These are phyloP conservation scores for Podospora appendiculata DNA, from an alignment of 495 filamentous ascomycete genomes.

Conservation along the genomic window DNA sequence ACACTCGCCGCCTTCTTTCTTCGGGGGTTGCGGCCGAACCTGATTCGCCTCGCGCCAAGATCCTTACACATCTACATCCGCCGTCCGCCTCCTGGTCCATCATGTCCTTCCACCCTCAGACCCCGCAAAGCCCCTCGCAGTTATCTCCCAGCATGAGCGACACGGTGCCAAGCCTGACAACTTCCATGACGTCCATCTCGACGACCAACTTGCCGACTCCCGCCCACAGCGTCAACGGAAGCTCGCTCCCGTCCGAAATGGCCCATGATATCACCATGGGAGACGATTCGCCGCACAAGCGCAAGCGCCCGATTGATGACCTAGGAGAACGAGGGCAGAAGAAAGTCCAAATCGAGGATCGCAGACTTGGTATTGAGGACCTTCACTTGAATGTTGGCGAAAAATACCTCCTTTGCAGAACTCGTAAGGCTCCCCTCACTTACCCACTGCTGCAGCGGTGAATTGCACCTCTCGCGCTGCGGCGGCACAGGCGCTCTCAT, in stretches of 20 bases:
- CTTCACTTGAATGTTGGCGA: conserved; percentile 49
- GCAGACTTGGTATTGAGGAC: conserved; percentile 46
- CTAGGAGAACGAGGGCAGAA: conserved; percentile 42
- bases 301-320: conserved; percentile 44
- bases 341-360: conserved; percentile 47
- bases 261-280: conserved; percentile 31
- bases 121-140: conserved; percentile 52
- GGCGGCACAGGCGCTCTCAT: not conserved
- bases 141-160: conserved; percentile 40
- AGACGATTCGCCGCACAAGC: conserved; percentile 42
- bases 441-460: conserved; percentile 3
- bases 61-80: conserved; percentile 6
- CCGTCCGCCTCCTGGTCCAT: conserved; percentile 21
- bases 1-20: conserved; percentile 8
- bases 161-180: conserved; percentile 34
- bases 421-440: conserved; percentile 50
- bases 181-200: conserved; percentile 35
- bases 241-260: conserved; percentile 34
- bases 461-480: not conserved
- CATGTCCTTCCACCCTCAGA: conserved; percentile 52
- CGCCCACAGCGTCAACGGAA: conserved; percentile 51
- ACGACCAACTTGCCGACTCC: conserved; percentile 42
- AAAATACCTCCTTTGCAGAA: conserved; percentile 53
- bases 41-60: conserved; percentile 11
- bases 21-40: not conserved